Evolutionary conservation across 73 alveolate genomes (phyloP), one percentile per base, ranked within the genome.

Genomic region (Paramecium sonneborni): DNA sequence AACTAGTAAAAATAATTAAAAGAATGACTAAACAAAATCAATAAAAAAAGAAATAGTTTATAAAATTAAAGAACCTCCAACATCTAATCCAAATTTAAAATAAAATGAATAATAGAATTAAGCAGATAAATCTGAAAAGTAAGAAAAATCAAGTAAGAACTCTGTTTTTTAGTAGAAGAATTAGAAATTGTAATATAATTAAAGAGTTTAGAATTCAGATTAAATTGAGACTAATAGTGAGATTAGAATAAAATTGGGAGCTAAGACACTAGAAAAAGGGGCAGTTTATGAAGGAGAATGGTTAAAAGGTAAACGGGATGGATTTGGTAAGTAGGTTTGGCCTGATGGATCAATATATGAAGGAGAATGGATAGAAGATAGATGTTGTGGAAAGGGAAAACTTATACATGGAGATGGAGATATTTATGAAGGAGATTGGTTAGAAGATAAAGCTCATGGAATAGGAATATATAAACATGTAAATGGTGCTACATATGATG

Each of bases 261-360:
- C 87, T 21, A 74, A 34, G 7, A 74, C 87, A 12, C 35, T 74
- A 2, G 62, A 74, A 12, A 34, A 35, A 18, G 87, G 87, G 20
- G 56, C 91, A 44, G 52, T 88, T 9, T 95, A 95, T 84, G 96
- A 95, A 15, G 97, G 97, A 7, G 97, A 95, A 55, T 62, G 95
- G 69, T 37, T 95, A 23, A 88, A 89, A 24, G 96, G 96, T 20
- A 90, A 95, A 57, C 56, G 96, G 0, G 96, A 95, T 37, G 97
- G 97, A 18, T 90, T 69, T 74, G 97, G 97, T 6, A 43, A 82
- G 20, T 93, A 92, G 76, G 46, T 87, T n/a, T 94, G 97, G 97
- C 93, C 95, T 35, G 97, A 94, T 68, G 97, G 97, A 6, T 93
- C 97, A 30, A 70, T 70, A 57, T 93, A 95, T 89, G 97, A 93